phyloP scores from a whole-genome alignment of 768 basidiomycete species.

The Termitomyces sp. region DNA sequence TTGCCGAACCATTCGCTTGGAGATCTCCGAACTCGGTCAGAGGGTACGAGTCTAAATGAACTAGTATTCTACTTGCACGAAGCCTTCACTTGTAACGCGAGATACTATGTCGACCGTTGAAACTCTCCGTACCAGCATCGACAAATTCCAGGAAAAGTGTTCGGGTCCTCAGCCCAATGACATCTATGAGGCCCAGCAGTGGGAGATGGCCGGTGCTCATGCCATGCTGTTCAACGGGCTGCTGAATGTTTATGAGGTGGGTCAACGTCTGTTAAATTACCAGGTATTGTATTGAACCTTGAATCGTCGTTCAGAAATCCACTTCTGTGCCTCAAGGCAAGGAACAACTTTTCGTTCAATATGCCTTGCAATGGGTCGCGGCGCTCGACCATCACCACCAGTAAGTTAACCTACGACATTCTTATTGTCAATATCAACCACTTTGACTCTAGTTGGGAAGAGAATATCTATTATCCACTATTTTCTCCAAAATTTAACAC shows the following conservation, averaged over 20 bases:
- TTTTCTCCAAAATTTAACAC: constrained; percentile 16
- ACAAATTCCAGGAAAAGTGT: constrained; percentile 8
- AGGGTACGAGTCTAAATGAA: not conserved
- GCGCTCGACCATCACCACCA: constrained; percentile 15
- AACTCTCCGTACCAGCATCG: constrained; percentile 9
- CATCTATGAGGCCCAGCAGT: constrained; percentile 14
- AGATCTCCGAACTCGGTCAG: not conserved
- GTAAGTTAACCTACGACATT: constrained; percentile 1
- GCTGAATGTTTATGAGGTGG: constrained; percentile 14
- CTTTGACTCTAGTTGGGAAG: constrained; percentile 14
- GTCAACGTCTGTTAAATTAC: not conserved
- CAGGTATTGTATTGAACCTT: not conserved
- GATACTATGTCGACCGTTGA: constrained; percentile 11
- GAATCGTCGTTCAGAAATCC: constrained; percentile 5
- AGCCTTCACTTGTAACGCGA: not conserved
- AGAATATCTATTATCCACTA: constrained; percentile 14
- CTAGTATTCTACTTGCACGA: not conserved
- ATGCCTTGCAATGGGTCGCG: constrained; percentile 15
- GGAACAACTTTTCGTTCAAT: constrained; percentile 11
- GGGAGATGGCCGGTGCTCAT: constrained; percentile 18
- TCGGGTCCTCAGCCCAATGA: constrained; percentile 13
- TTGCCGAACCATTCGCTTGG: not conserved
- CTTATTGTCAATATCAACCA: not conserved
- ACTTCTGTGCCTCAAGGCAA: constrained; percentile 4
- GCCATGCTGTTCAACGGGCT: constrained; percentile 13